Evolutionary conservation across 257 asterid species (phyloP).

Genomic region (Avicennia marina): DNA sequence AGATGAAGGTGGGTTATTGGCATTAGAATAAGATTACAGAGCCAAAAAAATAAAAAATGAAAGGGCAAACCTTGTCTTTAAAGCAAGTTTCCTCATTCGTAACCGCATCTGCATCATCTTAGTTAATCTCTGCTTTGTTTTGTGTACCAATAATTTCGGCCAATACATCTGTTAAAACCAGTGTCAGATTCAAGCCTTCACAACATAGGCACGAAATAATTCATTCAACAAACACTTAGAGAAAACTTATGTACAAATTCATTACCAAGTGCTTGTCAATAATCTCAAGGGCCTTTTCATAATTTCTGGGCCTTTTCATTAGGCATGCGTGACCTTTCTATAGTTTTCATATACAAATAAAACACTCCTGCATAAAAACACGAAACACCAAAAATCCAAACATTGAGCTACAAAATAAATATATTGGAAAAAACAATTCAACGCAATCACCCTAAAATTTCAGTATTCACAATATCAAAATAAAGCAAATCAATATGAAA

Average conservation of each 20-base stretch:
- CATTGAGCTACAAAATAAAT: not conserved
- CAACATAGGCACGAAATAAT: too few relatives aligned
- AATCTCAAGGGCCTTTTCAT: conserved; percentile 81
- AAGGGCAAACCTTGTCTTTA: conserved; percentile 65
- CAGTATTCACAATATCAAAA: too few relatives aligned
- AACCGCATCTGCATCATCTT: conserved; percentile 98
- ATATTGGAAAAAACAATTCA: not conserved
- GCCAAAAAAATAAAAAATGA: not conserved
- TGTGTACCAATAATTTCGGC: conserved; percentile 91
- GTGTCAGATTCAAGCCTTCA: not conserved
- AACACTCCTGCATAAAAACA: conserved; percentile 63
- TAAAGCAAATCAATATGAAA: not conserved
- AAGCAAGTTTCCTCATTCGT: conserved; percentile 95
- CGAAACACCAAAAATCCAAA: conserved; percentile 4
- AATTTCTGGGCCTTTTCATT: conserved; percentile 87
- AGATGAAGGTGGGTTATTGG: not conserved
- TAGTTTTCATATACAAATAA: conserved; percentile 92
- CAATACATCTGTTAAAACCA: conserved; percentile 57
- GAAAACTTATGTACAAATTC: too few relatives aligned
- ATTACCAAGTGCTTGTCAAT: conserved; percentile 95
- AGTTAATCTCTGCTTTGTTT: conserved; percentile 85
- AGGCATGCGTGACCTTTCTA: conserved; percentile 99
- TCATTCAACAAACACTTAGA: too few relatives aligned
- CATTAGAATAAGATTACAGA: not conserved
- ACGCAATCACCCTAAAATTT: too few relatives aligned